A percentile compares a stretch with the other conserved stretches of the same genome.
Conservation (phyloP, 179 eudicot genomes). For the Dionaea muscipula region DNA sequence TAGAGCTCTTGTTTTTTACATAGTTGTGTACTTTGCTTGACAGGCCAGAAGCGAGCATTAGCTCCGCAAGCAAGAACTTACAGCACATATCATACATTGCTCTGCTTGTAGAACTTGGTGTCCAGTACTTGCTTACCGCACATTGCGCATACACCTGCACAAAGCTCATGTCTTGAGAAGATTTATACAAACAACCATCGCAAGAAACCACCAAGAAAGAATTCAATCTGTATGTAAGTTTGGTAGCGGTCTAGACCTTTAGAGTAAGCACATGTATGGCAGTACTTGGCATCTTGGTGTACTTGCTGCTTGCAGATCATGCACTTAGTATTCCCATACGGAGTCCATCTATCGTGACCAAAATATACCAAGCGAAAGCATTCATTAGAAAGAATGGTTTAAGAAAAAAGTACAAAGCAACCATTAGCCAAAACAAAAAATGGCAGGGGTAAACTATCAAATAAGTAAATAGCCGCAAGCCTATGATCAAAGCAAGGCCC, state of each 20-base stretch:
- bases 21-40: no score
- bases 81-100: slow-evolving; percentile 51
- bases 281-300: slow-evolving; percentile 88
- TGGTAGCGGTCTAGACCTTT: no score
- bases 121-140: slow-evolving; percentile 97
- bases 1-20: no score
- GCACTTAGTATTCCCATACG: slow-evolving; percentile 76
- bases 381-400: neutral
- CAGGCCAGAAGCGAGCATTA: neutral
- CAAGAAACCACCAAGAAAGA: neutral
- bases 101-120: slow-evolving; percentile 87
- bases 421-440: no score
- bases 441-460: no score
- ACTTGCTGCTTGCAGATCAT: slow-evolving; percentile 97
- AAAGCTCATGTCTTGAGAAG: slow-evolving; percentile 3
- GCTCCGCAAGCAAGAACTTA: neutral
- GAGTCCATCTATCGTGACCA: slow-evolving; percentile 68
- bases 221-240: no score
- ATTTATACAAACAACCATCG: neutral
- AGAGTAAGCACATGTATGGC: slow-evolving; percentile 54
- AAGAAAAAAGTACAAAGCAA: neutral
- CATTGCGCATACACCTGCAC: slow-evolving; percentile 99
- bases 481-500: no score
- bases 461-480: no score
- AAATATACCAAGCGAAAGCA: neutral